Conservation (phyloP, 805 yeast species). For the Ogataea henricii region DNA sequence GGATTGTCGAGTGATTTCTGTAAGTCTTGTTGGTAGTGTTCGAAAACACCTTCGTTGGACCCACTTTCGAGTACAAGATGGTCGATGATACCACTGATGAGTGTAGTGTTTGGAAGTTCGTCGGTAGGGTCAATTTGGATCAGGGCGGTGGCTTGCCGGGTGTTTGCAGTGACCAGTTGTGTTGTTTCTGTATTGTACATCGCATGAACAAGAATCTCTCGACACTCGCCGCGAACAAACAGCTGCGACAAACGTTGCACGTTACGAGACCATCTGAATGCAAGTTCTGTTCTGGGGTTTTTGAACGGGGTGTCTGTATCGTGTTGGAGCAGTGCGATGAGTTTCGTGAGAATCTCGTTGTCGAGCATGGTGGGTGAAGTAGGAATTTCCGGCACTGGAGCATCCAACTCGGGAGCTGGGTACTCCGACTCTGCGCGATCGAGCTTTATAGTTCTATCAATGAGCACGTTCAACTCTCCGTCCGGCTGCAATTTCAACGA, state of each 20-base stretch:
- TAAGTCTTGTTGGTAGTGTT: conserved; percentile 27
- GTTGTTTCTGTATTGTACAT: conserved; percentile 39
- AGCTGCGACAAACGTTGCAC: conserved; percentile 44
- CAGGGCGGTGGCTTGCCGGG: conserved; percentile 2
- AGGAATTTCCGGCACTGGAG: background rate
- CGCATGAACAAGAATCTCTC: conserved; percentile 64
- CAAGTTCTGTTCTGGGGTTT: conserved; percentile 12
- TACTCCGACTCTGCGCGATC: too few species aligned
- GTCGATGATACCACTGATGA: conserved; percentile 69
- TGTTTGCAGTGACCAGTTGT: conserved; percentile 8
- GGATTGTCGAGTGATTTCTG: conserved; percentile 8
- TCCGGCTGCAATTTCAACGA: conserved; percentile 6
- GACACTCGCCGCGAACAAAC: conserved; percentile 50
- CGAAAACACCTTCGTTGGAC: conserved; percentile 15
- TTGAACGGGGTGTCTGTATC: background rate
- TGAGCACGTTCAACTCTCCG: conserved; percentile 1
- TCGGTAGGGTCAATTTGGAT: background rate
- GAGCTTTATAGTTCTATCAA: conserved; percentile 13
- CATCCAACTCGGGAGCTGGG: too few species aligned
- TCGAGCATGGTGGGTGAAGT: too few species aligned
- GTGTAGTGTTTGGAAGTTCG: conserved; percentile 33
- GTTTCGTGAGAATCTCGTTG: background rate
- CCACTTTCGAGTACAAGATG: conserved; percentile 37
- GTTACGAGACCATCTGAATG: conserved; percentile 44
- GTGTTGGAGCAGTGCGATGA: background rate